These are phyloP conservation scores for Suillus brevipes DNA, from an alignment of 768 basidiomycete species.

Conservation along the genomic window DNA sequence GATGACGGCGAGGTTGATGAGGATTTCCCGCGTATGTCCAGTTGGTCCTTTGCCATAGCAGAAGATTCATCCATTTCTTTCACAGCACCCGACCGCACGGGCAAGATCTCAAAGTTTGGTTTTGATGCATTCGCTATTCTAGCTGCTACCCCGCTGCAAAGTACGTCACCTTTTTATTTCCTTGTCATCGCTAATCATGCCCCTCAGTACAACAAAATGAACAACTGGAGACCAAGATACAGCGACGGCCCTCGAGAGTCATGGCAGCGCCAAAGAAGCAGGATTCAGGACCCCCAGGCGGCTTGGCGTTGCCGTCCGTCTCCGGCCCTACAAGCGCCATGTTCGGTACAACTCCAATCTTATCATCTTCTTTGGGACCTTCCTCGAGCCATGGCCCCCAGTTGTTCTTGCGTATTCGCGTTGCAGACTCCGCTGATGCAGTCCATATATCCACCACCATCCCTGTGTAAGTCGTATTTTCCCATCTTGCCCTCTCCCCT, in stretches of 20 bases:
- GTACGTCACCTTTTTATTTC: conserved; percentile 38
- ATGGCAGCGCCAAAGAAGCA: conserved; percentile 61
- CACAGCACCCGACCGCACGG: conserved; percentile 87
- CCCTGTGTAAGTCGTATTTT: conserved; percentile 66
- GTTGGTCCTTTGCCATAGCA: neutral
- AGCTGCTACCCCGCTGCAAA: conserved; percentile 69
- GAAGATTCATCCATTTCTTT: neutral
- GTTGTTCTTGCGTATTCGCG: conserved; percentile 79
- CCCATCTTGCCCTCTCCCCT: neutral
- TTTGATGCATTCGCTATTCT: conserved; percentile 88
- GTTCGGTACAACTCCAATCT: conserved; percentile 50
- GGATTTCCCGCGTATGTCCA: conserved; percentile 86
- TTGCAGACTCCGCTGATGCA: conserved; percentile 78
- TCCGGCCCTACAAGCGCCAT: conserved; percentile 44
- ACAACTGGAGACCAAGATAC: conserved; percentile 75
- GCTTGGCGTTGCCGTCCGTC: conserved; percentile 41
- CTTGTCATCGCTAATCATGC: conserved; percentile 5
- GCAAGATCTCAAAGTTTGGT: conserved; percentile 84
- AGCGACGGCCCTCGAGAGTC: conserved; percentile 71
- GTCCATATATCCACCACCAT: conserved; percentile 89
- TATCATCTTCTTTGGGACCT: conserved; percentile 70
- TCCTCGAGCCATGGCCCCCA: conserved; percentile 75
- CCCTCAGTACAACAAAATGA: conserved; percentile 73
- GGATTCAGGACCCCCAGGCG: conserved; percentile 42
- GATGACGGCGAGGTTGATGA: conserved; percentile 98